Evolutionary conservation across 2,329 filamentous ascomycete species (phyloP), one percentile per base, ranked within the genome.

Genomic region (Penicillium paneum): DNA sequence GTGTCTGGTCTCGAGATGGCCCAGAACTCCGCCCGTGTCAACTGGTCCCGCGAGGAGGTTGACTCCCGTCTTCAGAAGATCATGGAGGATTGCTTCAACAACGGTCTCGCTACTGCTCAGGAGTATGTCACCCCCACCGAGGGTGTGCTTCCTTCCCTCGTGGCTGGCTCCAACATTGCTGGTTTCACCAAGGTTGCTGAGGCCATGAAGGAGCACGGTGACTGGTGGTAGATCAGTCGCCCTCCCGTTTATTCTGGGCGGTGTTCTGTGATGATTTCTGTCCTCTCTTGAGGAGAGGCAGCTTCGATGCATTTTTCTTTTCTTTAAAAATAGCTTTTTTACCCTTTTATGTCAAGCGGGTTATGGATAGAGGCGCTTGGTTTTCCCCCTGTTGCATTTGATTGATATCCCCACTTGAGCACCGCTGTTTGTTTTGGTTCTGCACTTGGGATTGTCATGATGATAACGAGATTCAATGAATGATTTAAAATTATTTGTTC

Each of bases 1-100:
- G 94, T 99, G 38, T 96, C 91, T 3, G 94, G 94, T 67, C 85
- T 99, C 41, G 94, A 99, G 83, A 99, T 99, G 94, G 92, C 93
- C 8, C 94, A 99, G 85, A 97, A 99, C 85, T 93, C 88, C 63
- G 78, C 87, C 76, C 88, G 93, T 57, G 81, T 97, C 63, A 83
- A 79, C 70, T 99, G 94, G 94, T 89, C 90, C 28, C 71, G 81
- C 43, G 89, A 96, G 81, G 89, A 96, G 80, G 94, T 97, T 62
- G 93, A 97, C 77, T 79, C 82, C 65, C 91, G 91, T 79, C 87
- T 99, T 70, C 91, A 95, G 83, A 81, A 76, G 67, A 97, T 97
- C 79, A 99, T 99, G 94, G 88, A 93, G 82, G 83, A 85, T 63
- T 93, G 90, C 74, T 99, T 97, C 81, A 81, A 89, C 75, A 91